These are phyloP conservation scores for Monosporascus sp. DNA, from an alignment of 2,329 filamentous ascomycete genomes.

Conservation along the genomic window DNA sequence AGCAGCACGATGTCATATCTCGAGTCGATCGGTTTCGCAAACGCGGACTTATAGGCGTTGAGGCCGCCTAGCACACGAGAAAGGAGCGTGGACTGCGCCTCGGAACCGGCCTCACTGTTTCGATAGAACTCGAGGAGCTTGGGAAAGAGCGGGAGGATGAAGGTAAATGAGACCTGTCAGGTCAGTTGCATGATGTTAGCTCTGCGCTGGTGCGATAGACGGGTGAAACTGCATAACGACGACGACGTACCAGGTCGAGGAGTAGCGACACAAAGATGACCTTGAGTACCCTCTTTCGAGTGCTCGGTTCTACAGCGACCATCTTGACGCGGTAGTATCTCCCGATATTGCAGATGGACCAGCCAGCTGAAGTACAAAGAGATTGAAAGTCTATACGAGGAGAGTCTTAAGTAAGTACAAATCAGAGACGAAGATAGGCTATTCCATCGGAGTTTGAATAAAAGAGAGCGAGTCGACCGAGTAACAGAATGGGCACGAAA, in stretches of 20 bases:
- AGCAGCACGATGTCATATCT: slow-evolving; percentile 96
- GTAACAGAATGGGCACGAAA: too few species aligned
- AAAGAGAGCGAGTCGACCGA: too few species aligned
- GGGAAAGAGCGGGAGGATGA: slow-evolving; percentile 94
- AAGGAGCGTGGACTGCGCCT: slow-evolving; percentile 53
- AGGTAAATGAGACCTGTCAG: slow-evolving; percentile 88
- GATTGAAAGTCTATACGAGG: too few species aligned
- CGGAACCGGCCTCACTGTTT: slow-evolving; percentile 61
- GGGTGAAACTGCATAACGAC: background rate
- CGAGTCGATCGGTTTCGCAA: slow-evolving; percentile 87
- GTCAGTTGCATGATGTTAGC: slow-evolving; percentile 6
- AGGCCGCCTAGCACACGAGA: slow-evolving; percentile 75
- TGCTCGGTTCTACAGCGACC: slow-evolving; percentile 31
- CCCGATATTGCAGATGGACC: background rate
- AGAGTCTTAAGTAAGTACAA: too few species aligned
- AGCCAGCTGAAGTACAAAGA: too few species aligned
- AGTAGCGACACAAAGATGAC: slow-evolving; percentile 88
- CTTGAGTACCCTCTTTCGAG: slow-evolving; percentile 75
- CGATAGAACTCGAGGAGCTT: slow-evolving; percentile 96
- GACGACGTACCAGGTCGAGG: slow-evolving; percentile 70
- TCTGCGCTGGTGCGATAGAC: background rate
- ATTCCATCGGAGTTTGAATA: too few species aligned
- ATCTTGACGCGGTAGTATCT: slow-evolving; percentile 8
- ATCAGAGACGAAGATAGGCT: too few species aligned
- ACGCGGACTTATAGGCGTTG: slow-evolving; percentile 92